Evolutionary conservation across 805 yeast genomes (phyloP), one percentile per base, ranked within the genome.

Genomic region (Metschnikowia similis): DNA sequence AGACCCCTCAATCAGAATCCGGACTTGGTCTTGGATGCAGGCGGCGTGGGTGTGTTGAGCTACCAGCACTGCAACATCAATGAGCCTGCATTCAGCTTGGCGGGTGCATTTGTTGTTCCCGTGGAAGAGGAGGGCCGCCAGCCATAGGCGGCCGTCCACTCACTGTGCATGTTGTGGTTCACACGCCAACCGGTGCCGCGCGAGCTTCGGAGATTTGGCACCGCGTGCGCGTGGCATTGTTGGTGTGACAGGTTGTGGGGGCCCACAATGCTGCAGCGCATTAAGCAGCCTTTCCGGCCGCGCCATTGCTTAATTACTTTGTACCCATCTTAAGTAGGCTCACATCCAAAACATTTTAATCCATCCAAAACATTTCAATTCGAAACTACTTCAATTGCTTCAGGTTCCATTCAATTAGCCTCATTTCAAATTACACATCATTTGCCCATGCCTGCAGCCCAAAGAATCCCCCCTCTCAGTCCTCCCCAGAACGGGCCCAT

Each of bases 21-120:
- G 8, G 81, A 84, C 57, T 84, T 90, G 66, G 73, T 92, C 66
- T 73, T 92, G 57, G 97, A 92, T 64, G 96, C 98, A 28, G 97
- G 97, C 56, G 97, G 96, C 39, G 88, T 89, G 38, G 96, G 97
- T 53, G 96, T 90, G 1, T 74, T 92, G 62, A 83, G 94, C 56
- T 91, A 91, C 66, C 95, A 89, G 60, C 98, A 91, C 66, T 83
- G 85, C 62, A 83, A 77, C 64, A 77, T 88, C 49, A 77, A 85
- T 35, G 97, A 92, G 69, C 97, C 97, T 3, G 96, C 97, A 0
- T 66, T 92, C 50, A 81, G 76, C 45, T 74, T 92, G 51, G 87
- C 96, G 2, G 96, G 96, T 43, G 92, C 95, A 0, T 89, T 89
- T 59, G 73, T 74, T 7, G 84, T 86, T 11, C 92, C 89, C 11